A percentile compares a stretch with the other conserved stretches of the same genome.
phyloP scores from a whole-genome alignment of 1,139 yeast species.

The Wickerhamiella infanticola region DNA sequence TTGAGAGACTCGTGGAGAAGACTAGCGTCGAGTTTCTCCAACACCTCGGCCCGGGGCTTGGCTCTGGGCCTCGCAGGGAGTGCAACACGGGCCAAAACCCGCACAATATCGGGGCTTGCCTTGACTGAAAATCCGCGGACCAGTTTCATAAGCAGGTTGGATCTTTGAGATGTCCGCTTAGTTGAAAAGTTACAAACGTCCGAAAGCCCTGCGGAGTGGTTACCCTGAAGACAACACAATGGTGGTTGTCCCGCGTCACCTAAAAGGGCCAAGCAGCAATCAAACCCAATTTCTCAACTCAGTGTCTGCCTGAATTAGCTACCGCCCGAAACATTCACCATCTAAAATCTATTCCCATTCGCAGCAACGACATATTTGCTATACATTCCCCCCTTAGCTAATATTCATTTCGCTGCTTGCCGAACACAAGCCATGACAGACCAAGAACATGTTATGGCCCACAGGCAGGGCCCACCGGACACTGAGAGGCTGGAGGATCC shows the following conservation, averaged over 20 bases:
- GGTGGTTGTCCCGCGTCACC: too few species aligned
- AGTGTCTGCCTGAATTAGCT: too few species aligned
- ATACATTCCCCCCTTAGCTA: neutral
- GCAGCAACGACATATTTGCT: too few species aligned
- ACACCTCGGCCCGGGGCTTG: conserved; percentile 4
- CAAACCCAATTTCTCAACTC: too few species aligned
- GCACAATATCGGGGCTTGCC: conserved; percentile 3
- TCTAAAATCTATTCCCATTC: too few species aligned
- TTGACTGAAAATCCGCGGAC: conserved; percentile 3
- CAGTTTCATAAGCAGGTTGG: neutral
- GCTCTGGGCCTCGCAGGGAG: conserved; percentile 2
- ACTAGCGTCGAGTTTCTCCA: conserved; percentile 10
- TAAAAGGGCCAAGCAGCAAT: too few species aligned
- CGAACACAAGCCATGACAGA: neutral
- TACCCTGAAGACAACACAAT: too few species aligned
- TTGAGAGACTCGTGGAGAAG: conserved; percentile 12
- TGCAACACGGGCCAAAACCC: conserved; percentile 1
- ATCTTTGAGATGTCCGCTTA: neutral
- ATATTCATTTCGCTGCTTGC: neutral
- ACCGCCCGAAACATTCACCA: too few species aligned
- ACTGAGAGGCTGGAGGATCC: neutral
- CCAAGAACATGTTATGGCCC: neutral
- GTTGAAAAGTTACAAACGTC: too few species aligned
- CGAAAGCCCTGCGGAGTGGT: too few species aligned
- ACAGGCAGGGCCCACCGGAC: neutral